Evolutionary conservation across 2,329 filamentous ascomycete genomes (phyloP), one percentile per base, ranked within the genome.

Genomic region (Colletotrichum destructivum): DNA sequence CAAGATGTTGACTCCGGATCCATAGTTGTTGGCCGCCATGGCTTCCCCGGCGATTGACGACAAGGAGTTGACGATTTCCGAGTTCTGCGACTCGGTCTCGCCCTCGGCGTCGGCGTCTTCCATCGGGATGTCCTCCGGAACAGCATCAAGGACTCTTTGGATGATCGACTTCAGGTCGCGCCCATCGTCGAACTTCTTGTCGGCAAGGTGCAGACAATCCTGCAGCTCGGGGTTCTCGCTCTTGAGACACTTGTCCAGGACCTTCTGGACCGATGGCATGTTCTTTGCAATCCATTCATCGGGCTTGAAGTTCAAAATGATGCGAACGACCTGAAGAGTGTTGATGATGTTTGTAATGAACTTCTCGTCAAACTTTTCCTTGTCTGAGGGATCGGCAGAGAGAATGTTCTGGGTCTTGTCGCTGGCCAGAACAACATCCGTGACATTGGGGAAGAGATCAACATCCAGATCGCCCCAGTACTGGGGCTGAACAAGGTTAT

Each of bases 391-490:
- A 68, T 91, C 90, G 16, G 87, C 86, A n/a, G 86, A 84, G 44
- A 93, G 84, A 46, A 89, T 87, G 42, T 83, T 82, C 12, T 87
- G 82, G 2, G 93, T 92, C 81, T 94, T 95, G 12, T 98, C 96
- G 62, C 93, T 92, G 2, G 92, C 91, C 15, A 98, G 84, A 66
- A 98, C 93, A 52, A 94, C 90, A 74, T 98, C 95, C 0, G 95
- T 96, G 67, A 96, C 92, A 77, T 96, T 97, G 4, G 93, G 92
- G 77, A 98, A 96, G 74, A 98, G 87, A 77, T 98, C 96, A 23
- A 98, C 88, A 61, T 98, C 95, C 44, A 98, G 86, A 78, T 98
- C 95, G 46, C 91, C 93, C 97, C 96, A 99, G 78, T 95, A 95
- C 47, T 92, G 91, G 18, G 94, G 92, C 70, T 96, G 94, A 31